These are phyloP conservation scores for Ophiostoma sp. DNA, from an alignment of 2,329 filamentous ascomycete genomes.

Conservation along the genomic window DNA sequence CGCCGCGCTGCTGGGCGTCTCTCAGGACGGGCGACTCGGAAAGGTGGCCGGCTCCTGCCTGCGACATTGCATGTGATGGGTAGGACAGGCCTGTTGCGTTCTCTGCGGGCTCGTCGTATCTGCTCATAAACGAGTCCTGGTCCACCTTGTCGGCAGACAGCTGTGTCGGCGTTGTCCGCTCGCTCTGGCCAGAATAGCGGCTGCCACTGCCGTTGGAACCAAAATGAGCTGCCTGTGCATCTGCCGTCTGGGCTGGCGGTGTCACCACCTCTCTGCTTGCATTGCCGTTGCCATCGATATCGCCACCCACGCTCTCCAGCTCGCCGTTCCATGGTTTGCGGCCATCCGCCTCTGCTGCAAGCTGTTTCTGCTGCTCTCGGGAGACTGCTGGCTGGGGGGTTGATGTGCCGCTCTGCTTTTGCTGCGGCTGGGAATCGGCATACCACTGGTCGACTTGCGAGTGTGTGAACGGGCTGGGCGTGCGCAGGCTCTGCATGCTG, in stretches of 20 bases:
- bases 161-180: neutral
- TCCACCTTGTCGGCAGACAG: slow-evolving; percentile 26
- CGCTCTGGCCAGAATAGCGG: neutral
- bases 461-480: slow-evolving; percentile 73
- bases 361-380: slow-evolving; percentile 16
- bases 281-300: slow-evolving; percentile 9
- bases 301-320: slow-evolving; percentile 31
- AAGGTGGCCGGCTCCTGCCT: neutral
- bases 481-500: slow-evolving; percentile 69
- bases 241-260: slow-evolving; percentile 15
- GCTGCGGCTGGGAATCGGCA: slow-evolving; percentile 33
- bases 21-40: neutral
- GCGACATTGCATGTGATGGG: neutral
- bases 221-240: neutral
- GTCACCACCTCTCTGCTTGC: slow-evolving; percentile 10
- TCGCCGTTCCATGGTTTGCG: slow-evolving; percentile 34
- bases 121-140: slow-evolving; percentile 32
- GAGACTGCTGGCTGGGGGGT: slow-evolving; percentile 22
- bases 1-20: neutral
- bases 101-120: slow-evolving; percentile 31
- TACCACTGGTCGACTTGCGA: slow-evolving; percentile 55
- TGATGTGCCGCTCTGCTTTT: slow-evolving; percentile 20
- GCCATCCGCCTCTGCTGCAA: slow-evolving; percentile 2
- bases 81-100: neutral
- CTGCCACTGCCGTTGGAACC: slow-evolving; percentile 1